Evolutionary conservation across 2,329 filamentous ascomycete species (phyloP).

Genomic region (Neodidymelliopsis sp.): DNA sequence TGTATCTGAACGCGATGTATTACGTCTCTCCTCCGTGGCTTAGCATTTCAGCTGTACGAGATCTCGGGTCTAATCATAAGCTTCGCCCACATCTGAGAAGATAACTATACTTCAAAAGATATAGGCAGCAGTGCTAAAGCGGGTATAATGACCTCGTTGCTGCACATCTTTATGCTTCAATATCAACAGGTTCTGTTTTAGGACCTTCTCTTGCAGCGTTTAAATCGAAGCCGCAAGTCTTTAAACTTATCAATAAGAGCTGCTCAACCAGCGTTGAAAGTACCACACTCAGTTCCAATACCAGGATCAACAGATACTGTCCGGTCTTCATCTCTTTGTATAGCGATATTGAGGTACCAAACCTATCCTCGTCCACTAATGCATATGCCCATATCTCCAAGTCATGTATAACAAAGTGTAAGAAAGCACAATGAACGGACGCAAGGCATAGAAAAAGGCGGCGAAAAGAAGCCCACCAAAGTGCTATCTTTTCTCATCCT

Average conservation of each 20-base stretch:
- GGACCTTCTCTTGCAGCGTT: neutral
- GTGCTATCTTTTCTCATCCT: conserved; percentile 1
- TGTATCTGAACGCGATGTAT: too few species aligned
- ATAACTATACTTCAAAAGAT: neutral
- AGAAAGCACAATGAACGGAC: conserved; percentile 19
- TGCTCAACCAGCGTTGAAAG: conserved; percentile 7
- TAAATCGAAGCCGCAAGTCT: neutral
- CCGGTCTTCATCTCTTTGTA: conserved; percentile 15
- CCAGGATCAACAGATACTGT: conserved; percentile 16
- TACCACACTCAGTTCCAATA: conserved; percentile 7
- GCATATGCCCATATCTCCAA: conserved; percentile 19
- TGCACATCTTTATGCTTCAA: neutral
- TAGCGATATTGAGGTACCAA: neutral
- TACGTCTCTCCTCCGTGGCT: neutral
- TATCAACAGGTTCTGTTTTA: neutral
- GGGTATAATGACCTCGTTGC: neutral
- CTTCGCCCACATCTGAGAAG: neutral
- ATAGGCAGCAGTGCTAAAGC: too few species aligned
- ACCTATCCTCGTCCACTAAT: neutral
- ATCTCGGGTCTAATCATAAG: neutral
- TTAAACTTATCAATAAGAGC: neutral
- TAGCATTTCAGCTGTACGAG: neutral
- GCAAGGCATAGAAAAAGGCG: conserved; percentile 14
- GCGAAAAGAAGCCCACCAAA: conserved; percentile 20
- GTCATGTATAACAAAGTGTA: conserved; percentile 12